A percentile compares a stretch with the other conserved stretches of the same genome.
Evolutionary conservation across 768 basidiomycete genomes (phyloP).

Genomic region (Rhizopogon vinicolor): DNA sequence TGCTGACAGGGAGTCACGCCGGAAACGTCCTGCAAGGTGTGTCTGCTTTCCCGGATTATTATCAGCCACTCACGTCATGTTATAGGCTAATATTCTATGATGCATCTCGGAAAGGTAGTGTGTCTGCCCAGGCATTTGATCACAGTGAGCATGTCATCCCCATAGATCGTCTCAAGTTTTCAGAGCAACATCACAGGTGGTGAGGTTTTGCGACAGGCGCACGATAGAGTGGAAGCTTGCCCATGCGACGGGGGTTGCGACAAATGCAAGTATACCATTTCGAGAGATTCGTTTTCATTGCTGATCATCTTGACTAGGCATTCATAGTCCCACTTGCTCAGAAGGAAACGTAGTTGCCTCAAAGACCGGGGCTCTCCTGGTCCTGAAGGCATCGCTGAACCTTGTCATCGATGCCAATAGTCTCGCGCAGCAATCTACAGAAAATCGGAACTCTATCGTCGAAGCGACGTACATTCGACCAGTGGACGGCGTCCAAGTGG

Average conservation of each 20-base stretch:
- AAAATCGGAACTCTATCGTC: conserved; percentile 45
- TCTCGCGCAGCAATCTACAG: conserved; percentile 30
- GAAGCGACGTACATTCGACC: conserved; percentile 45
- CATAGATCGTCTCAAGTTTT: not conserved
- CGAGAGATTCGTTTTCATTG: not conserved
- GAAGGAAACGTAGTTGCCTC: conserved; percentile 71
- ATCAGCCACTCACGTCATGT: not conserved
- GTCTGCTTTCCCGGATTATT: conserved; percentile 2
- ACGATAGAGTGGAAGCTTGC: conserved; percentile 54
- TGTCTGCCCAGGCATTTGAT: conserved; percentile 79
- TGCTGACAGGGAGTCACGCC: conserved; percentile 39
- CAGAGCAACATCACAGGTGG: conserved; percentile 34
- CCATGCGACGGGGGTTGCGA: conserved; percentile 66
- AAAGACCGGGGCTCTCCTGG: conserved; percentile 68
- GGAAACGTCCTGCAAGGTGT: conserved; percentile 70
- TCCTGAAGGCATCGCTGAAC: conserved; percentile 59
- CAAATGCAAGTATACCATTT: conserved; percentile 43
- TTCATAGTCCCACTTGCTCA: conserved; percentile 59
- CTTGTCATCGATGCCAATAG: conserved; percentile 33
- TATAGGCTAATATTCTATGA: conserved; percentile 81
- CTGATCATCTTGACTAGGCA: conserved; percentile 41
- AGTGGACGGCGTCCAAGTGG: conserved; percentile 42
- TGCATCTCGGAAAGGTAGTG: conserved; percentile 60
- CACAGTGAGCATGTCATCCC: conserved; percentile 43
- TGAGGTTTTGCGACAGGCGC: conserved; percentile 56